Percentiles rank a stretch among this genome's conserved stretches.
Conservation (phyloP, 768 basidiomycete species). For the Trametes meyenii region DNA sequence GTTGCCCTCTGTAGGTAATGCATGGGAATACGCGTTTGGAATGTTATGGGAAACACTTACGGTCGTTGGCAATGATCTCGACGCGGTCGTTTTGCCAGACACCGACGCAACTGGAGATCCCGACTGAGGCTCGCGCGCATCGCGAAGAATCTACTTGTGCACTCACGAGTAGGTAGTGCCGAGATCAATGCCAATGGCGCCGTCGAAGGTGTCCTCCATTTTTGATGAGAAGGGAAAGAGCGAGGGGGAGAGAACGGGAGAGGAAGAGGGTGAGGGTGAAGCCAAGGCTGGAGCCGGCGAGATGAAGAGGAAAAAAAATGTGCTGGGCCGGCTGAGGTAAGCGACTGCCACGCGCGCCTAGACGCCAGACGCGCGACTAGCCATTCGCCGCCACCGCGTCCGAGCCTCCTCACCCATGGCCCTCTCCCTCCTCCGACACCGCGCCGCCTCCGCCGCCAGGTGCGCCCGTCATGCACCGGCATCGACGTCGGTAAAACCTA, state of each 20-base stretch:
- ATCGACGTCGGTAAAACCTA: constrained; percentile 2
- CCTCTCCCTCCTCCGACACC: constrained; percentile 27
- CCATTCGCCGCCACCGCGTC: constrained; percentile 38
- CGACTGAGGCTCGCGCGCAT: constrained; percentile 24
- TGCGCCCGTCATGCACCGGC: constrained; percentile 17
- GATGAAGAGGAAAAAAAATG: constrained; percentile 43
- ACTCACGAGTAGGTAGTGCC: constrained; percentile 96
- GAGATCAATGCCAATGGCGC: constrained; percentile 96
- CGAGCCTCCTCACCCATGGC: constrained; percentile 28
- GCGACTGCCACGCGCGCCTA: constrained; percentile 29
- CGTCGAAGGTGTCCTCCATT: constrained; percentile 94
- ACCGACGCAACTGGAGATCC: constrained; percentile 80
- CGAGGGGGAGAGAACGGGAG: constrained; percentile 37
- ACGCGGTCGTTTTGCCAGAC: constrained; percentile 99
- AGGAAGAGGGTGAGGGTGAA: constrained; percentile 24
- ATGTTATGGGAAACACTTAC: constrained; percentile 49
- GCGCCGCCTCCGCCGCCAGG: constrained; percentile 24
- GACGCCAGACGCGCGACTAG: constrained; percentile 14
- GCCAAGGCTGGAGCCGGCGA: constrained; percentile 23
- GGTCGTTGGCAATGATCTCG: constrained; percentile 98
- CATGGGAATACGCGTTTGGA: constrained; percentile 9
- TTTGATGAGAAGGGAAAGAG: constrained; percentile 46
- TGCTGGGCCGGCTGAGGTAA: constrained; percentile 57
- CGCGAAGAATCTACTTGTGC: neutral
- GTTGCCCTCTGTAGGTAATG: constrained; percentile 77